Base-by-base conservation (phyloP, 1,284 basidiomycete species). In the Malassezia cuniculi region DNA sequence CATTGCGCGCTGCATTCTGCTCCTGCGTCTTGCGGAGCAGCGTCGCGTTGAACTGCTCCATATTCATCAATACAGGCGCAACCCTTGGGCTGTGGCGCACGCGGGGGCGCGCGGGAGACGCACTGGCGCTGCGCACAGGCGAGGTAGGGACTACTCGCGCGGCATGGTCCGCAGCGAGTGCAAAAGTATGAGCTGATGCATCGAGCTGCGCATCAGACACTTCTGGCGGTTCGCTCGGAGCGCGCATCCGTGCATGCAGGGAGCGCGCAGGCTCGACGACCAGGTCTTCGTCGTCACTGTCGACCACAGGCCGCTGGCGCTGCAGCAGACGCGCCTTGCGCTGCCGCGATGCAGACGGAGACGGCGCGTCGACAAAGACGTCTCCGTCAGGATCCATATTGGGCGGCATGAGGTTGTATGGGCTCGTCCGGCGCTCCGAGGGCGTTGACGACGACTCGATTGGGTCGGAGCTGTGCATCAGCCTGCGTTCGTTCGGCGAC, bases 21-120 rank as follows among this genome's bases (percentile, higher is more conserved):
- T 44, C 36, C 22, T 53, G 45, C 37, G 50, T 41, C 34, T 52
- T 50, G 25, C 48, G 48, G 29, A 54, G 44, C 25, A 62, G 24
- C 0, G 53, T 53, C 0, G 50, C 55, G 19, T 60, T 60, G 22
- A 62, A 49, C 29, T 57, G 46, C 8, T 40, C 54, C 16, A 43
- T 40, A 9, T 52, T 55, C 48, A 55, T 38, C 18, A 48, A 43
- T 14, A 47, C 19, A 3, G 55, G 51, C 2, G 24, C 22, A 11
- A 24, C 22, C n/a, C n/a, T n/a, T n/a, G n/a, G n/a, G 16, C 20
- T 31, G 15, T 32, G 38, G 16, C 16, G 38, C 6, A 32, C 21
- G 20, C 41, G 41, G 5, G 39, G 30, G 16, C 38, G 39, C n/a
- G 30, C 39, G 9, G 31, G 27, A 5, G 36, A 35, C 12, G 42